Conservation (phyloP, 2,329 filamentous ascomycete genomes). For the Byssothecium circinans region DNA sequence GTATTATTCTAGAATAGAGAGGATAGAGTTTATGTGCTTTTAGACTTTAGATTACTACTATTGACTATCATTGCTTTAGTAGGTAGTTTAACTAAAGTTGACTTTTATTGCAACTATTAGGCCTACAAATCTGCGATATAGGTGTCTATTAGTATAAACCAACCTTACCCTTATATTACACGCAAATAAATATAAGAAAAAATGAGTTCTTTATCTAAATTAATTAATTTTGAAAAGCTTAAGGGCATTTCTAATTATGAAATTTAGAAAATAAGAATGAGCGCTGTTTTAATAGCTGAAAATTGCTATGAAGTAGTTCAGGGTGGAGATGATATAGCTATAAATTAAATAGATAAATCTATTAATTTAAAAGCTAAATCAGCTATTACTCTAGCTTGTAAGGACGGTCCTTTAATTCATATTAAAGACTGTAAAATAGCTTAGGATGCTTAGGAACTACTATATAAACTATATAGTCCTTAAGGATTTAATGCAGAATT, state of each 20-base stretch:
- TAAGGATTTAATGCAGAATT: not conserved
- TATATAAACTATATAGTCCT: not conserved
- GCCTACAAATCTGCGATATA: no score
- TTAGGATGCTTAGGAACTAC: not conserved
- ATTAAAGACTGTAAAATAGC: slow-evolving; percentile 1
- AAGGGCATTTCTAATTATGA: not conserved
- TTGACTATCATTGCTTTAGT: no score
- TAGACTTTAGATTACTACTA: no score
- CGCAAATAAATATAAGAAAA: no score
- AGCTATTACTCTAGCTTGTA: slow-evolving; percentile 1
- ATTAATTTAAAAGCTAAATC: not conserved
- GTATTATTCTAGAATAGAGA: no score
- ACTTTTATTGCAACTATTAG: no score
- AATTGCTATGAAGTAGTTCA: not conserved
- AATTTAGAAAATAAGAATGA: slow-evolving; percentile 1
- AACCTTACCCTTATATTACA: no score
- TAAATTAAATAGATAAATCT: not conserved
- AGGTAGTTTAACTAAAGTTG: no score
- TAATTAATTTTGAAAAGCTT: slow-evolving; percentile 1
- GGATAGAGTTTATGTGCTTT: no score
- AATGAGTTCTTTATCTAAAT: not conserved
- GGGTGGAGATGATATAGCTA: not conserved
- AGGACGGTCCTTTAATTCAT: slow-evolving; percentile 3
- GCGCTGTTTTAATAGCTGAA: not conserved
- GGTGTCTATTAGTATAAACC: no score